Percentiles rank a stretch among this genome's conserved stretches.
Conservation (phyloP, 192 early-diverging fungal genomes). For the Globomyces pollinis-pini region DNA sequence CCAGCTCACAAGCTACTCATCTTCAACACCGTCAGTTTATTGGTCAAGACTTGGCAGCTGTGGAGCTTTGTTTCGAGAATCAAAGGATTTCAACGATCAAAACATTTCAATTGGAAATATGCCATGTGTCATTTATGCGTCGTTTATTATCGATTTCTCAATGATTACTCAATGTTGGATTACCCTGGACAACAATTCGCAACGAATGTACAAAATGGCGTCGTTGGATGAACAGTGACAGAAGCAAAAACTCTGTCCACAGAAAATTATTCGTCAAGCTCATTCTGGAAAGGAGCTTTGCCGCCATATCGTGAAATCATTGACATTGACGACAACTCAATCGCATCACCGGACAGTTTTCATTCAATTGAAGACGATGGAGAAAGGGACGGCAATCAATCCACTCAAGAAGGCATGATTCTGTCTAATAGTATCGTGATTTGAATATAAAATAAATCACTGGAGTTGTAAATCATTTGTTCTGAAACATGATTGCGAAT, state of each 20-base stretch:
- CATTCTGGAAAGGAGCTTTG: conserved; percentile 9
- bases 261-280: conserved; percentile 3
- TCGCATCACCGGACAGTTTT: too few species aligned
- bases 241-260: neutral
- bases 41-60: neutral
- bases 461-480: too few species aligned
- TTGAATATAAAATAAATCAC: too few species aligned
- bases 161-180: neutral
- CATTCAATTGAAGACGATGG: too few species aligned
- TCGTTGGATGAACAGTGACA: conserved; percentile 6
- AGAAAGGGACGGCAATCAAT: too few species aligned
- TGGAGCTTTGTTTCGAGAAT: conserved; percentile 1
- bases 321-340: too few species aligned
- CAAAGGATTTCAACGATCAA: conserved; percentile 7
- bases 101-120: conserved; percentile 8
- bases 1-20: too few species aligned
- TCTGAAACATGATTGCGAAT: too few species aligned
- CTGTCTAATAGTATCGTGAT: too few species aligned
- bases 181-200: conserved; percentile 6
- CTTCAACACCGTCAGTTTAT: too few species aligned
- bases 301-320: neutral
- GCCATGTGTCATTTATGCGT: neutral
- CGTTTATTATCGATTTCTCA: neutral
- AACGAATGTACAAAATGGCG: neutral
- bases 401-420: too few species aligned